phyloP scores from a whole-genome alignment of 345 rosid genomes.

The Gossypium arboreum region DNA sequence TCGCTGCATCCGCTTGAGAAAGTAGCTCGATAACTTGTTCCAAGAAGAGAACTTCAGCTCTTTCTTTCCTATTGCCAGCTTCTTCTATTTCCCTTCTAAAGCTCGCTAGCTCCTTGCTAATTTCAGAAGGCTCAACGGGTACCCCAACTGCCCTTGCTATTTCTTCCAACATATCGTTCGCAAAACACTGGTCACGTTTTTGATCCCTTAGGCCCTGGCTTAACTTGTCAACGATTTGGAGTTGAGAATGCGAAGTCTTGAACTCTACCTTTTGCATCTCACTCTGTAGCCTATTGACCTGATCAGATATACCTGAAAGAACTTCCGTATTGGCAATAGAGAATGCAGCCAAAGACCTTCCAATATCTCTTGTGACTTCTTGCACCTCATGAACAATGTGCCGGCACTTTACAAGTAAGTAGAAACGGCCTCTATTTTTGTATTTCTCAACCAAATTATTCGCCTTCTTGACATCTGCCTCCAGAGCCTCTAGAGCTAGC shows the following conservation, averaged over 20 bases:
- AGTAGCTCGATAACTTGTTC: constrained; percentile 72
- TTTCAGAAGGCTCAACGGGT: constrained; percentile 62
- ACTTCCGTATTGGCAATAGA: constrained; percentile 54
- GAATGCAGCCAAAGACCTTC: constrained; percentile 53
- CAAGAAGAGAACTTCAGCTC: constrained; percentile 58
- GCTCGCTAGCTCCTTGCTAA: constrained; percentile 60
- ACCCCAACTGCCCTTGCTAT: constrained; percentile 68
- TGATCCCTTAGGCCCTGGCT: constrained; percentile 54
- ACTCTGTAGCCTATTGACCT: constrained; percentile 52
- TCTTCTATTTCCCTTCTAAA: constrained; percentile 63
- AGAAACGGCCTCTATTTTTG: constrained; percentile 52
- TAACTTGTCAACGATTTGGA: constrained; percentile 51
- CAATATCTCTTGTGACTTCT: constrained; percentile 61
- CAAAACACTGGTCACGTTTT: constrained; percentile 59
- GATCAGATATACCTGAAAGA: constrained; percentile 49
- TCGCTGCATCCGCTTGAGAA: constrained; percentile 69
- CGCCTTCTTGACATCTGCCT: constrained; percentile 61
- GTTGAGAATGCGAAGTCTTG: constrained; percentile 51
- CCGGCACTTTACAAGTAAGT: constrained; percentile 52
- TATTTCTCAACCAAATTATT: constrained; percentile 55
- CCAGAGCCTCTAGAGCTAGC: constrained; percentile 47
- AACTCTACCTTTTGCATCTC: constrained; percentile 71
- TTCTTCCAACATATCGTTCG: constrained; percentile 58
- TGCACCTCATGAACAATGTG: constrained; percentile 56
- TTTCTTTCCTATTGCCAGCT: constrained; percentile 54